A percentile compares a stretch with the other conserved stretches of the same genome.
phyloP scores from a whole-genome alignment of 176 grass and related monocot genomes.

The Oryza nivara region DNA sequence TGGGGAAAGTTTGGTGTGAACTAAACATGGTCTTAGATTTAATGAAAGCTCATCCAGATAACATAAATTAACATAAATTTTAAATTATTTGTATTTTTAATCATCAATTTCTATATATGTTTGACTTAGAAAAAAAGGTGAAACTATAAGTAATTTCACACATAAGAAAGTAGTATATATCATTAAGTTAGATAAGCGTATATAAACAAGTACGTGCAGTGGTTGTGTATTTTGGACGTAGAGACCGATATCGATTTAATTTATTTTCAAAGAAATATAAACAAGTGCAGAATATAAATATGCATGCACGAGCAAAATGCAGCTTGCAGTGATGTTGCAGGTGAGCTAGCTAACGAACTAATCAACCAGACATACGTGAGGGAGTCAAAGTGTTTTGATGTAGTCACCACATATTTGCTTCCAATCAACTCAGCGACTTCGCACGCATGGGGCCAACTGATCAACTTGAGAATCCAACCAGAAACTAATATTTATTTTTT shows the following conservation, averaged over 20 bases:
- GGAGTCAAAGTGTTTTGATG: neutral
- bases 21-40: neutral
- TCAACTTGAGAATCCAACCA: neutral
- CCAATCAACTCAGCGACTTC: neutral
- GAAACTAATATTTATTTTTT: neutral
- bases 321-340: neutral
- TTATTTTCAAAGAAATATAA: too few relatives aligned
- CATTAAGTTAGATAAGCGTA: too few relatives aligned
- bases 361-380: neutral
- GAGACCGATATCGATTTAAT: too few relatives aligned
- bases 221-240: too few relatives aligned
- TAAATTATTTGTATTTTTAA: too few relatives aligned
- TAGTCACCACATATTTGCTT: neutral
- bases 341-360: neutral
- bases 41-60: neutral
- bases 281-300: too few relatives aligned
- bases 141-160: too few relatives aligned
- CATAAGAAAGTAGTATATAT: too few relatives aligned
- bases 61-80: neutral
- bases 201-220: too few relatives aligned
- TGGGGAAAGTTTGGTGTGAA: too few relatives aligned
- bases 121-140: too few relatives aligned
- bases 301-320: neutral
- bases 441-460: neutral
- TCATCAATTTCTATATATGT: too few relatives aligned